Evolutionary conservation across 805 yeast genomes (phyloP).

Genomic region (Lachancea lanzarotensis): DNA sequence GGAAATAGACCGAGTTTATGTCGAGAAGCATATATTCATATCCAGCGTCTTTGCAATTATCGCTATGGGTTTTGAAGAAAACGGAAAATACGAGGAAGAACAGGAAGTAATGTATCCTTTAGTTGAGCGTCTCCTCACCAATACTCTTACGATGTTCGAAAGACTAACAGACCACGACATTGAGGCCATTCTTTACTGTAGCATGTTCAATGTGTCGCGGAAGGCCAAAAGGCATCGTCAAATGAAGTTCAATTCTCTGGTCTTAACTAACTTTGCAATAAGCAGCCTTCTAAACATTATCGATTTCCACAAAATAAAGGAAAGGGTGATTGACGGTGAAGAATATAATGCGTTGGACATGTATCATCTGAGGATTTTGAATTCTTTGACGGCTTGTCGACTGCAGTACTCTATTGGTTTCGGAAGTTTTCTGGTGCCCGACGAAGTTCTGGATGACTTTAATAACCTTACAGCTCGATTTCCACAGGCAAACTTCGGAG

Average conservation of each 20-base stretch:
- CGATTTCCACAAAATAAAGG: constrained; percentile 38
- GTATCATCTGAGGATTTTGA: constrained; percentile 49
- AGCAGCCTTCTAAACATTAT: constrained; percentile 43
- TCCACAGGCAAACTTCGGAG: constrained; percentile 48
- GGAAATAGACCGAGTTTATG: constrained; percentile 41
- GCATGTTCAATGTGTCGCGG: constrained; percentile 48
- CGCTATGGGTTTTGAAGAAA: constrained; percentile 52
- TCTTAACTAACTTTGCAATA: constrained; percentile 46
- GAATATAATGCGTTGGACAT: constrained; percentile 36
- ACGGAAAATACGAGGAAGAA: constrained; percentile 41
- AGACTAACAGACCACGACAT: constrained; percentile 55
- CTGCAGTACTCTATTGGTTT: constrained; percentile 45
- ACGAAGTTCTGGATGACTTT: constrained; percentile 30
- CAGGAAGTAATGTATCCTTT: constrained; percentile 43
- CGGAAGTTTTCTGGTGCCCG: constrained; percentile 33
- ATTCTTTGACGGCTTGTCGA: constrained; percentile 46
- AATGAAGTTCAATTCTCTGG: constrained; percentile 46
- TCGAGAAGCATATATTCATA: constrained; percentile 45
- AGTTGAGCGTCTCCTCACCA: constrained; percentile 45
- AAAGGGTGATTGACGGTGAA: constrained; percentile 30
- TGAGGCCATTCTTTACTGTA: constrained; percentile 51
- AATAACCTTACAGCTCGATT: constrained; percentile 40
- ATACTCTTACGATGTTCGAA: constrained; percentile 42
- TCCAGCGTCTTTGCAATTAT: constrained; percentile 47
- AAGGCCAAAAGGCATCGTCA: constrained; percentile 42